Base-by-base conservation (phyloP, 768 basidiomycete genomes). In the Hypsizygus marmoreus region DNA sequence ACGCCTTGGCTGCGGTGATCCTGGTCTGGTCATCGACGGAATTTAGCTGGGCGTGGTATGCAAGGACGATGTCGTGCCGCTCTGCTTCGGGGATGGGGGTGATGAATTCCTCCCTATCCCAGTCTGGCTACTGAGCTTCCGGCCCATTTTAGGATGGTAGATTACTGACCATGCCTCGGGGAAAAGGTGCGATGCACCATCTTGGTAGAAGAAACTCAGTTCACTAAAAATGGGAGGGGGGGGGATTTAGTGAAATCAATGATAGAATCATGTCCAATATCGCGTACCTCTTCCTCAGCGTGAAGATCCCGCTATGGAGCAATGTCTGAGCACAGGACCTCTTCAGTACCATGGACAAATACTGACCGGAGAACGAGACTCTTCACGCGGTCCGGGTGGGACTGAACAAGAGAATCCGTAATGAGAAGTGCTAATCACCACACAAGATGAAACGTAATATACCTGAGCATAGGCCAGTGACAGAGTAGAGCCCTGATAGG, bases 131-230 rank as follows among this genome's bases (percentile, higher is more conserved):
- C 9, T 25, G 32, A 39, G 28, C n/a, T 13, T 20, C 12, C 14
- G 19, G 25, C n/a, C n/a, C 25, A 8, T 5, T 16, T 22, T 34
- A 5, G 14, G 23, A 20, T 41, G 44, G 28, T 34, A 34, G 41
- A 30, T 23, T 10, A 22, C 35, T 23, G 29, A 90, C 91, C 91
- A 95, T 54, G 91, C 90, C 66, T 92, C 88, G 0, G 91, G 90
- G 74, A 92, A 93, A 23, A 91, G 64, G 61, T 87, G 83, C 4
- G 84, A 85, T 9, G 89, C 69, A 11, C 91, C 91, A 2, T 88
- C 80, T 70, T 94, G 92, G 66, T 95, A 97, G 73, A 97, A 95
- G 73, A 94, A 97, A 14, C 79, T 76, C 30, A 97, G 77, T 66
- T 97, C 94, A 55, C 84, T 76, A 23, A 28, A 28, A 20, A 16